These are phyloP conservation scores for Camellia granthamiana DNA, from an alignment of 148 eudicot species.

Conservation along the genomic window DNA sequence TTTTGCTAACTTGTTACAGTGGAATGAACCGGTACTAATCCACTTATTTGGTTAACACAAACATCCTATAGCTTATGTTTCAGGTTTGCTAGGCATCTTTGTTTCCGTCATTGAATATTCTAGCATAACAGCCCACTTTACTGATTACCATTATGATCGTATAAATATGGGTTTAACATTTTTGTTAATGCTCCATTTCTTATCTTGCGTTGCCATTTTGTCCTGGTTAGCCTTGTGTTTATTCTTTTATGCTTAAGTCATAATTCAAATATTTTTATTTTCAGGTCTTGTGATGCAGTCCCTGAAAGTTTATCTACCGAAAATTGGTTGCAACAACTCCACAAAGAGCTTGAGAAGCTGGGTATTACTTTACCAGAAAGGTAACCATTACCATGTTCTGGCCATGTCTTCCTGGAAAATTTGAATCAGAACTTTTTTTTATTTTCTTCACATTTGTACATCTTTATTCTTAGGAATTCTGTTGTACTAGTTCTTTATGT, in stretches of 20 bases:
- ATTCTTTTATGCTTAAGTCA: conserved; percentile 3
- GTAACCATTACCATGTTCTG: conserved; percentile 24
- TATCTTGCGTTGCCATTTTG: neutral
- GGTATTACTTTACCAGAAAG: conserved; percentile 55
- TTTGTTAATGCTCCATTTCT: no score
- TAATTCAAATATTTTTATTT: neutral
- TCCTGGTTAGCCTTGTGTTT: neutral
- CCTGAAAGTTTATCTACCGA: conserved; percentile 19
- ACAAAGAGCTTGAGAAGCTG: conserved; percentile 52
- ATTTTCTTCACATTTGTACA: neutral
- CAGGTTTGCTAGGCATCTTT: neutral
- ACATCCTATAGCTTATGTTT: neutral
- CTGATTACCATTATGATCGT: no score
- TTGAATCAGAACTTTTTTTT: neutral
- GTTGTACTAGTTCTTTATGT: neutral
- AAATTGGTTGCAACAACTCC: conserved; percentile 43
- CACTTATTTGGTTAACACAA: neutral
- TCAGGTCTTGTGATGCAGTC: conserved; percentile 28
- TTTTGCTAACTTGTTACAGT: no score
- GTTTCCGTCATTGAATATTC: no score
- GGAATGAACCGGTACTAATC: neutral
- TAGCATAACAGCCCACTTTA: neutral
- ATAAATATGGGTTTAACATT: no score
- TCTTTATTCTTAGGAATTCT: neutral
- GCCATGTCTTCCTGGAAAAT: neutral